These are phyloP conservation scores for Apiotrichum porosum DNA, from an alignment of 1,284 basidiomycete species.

Conservation along the genomic window DNA sequence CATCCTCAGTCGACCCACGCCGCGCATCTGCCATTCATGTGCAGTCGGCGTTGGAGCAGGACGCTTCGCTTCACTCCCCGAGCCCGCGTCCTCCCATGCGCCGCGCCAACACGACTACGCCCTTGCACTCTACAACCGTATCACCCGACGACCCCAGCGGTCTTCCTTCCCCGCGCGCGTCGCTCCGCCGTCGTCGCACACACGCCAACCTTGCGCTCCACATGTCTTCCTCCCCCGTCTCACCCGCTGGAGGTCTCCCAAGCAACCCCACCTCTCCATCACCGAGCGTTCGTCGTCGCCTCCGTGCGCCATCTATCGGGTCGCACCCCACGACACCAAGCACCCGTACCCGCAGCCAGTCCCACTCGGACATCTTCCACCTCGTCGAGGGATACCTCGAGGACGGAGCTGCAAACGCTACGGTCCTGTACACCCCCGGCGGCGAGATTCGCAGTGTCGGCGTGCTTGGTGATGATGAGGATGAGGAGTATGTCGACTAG, in stretches of 20 bases:
- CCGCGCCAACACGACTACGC: conserved; percentile 9
- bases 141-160: background rate
- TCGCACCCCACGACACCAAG: conserved; percentile 26
- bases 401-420: conserved; percentile 45
- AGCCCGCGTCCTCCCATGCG: conserved; percentile 3
- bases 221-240: conserved; percentile 18
- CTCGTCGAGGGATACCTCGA: conserved; percentile 45
- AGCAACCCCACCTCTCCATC: conserved; percentile 32
- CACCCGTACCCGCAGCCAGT: conserved; percentile 35
- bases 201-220: conserved; percentile 12
- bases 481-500: conserved; percentile 8
- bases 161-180: background rate
- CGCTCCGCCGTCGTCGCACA: conserved; percentile 21
- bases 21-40: background rate
- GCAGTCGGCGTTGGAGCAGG: background rate
- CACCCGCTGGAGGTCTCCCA: conserved; percentile 12
- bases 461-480: conserved; percentile 34
- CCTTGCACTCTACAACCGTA: background rate
- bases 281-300: conserved; percentile 24
- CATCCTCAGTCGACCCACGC: background rate
- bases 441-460: conserved; percentile 38
- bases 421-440: conserved; percentile 43
- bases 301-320: conserved; percentile 28
- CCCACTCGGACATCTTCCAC: conserved; percentile 43
- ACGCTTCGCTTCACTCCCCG: conserved; percentile 3